Conservation (phyloP, 139 green algal genomes). For the Chlamydomonas sphaeroides region DNA sequence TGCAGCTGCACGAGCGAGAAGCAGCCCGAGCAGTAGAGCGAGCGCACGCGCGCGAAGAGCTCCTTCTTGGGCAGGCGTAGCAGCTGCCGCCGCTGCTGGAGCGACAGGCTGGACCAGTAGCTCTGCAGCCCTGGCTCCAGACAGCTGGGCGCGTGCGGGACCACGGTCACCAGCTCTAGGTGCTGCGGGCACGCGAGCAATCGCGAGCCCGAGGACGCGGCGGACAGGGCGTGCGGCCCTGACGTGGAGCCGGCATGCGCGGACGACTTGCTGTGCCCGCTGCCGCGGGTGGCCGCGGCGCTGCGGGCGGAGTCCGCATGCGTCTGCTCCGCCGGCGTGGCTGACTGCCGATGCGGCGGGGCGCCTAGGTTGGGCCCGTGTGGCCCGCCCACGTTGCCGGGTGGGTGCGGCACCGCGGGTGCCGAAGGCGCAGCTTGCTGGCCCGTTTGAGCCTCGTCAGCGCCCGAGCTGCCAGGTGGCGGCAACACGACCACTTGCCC, state of each 20-base stretch:
- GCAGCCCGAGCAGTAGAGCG: constrained; percentile 35
- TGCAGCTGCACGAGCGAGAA: constrained; percentile 36
- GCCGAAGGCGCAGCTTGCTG: too few relatives aligned
- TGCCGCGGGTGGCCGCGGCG: too few relatives aligned
- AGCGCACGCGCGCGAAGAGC: constrained; percentile 18
- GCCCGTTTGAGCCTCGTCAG: background rate
- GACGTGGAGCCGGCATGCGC: background rate
- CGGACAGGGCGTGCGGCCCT: background rate
- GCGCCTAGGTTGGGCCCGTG: constrained; percentile 31
- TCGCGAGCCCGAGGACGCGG: background rate
- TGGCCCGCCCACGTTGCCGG: constrained; percentile 22
- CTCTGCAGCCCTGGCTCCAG: constrained; percentile 32
- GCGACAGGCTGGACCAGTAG: constrained; percentile 25
- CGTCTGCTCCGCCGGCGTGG: background rate
- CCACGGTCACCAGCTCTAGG: background rate
- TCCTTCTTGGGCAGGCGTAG: constrained; percentile 34
- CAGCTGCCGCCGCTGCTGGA: constrained; percentile 39
- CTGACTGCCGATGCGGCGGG: constrained; percentile 7
- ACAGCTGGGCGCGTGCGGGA: constrained; percentile 13
- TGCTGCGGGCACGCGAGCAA: constrained; percentile 1
- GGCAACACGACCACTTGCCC: constrained; percentile 7
- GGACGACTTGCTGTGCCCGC: background rate
- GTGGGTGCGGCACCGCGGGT: too few relatives aligned
- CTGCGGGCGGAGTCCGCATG: background rate
- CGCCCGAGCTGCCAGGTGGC: background rate